phyloP scores from a whole-genome alignment of 257 asterid genomes.

The Gentiana dahurica region DNA sequence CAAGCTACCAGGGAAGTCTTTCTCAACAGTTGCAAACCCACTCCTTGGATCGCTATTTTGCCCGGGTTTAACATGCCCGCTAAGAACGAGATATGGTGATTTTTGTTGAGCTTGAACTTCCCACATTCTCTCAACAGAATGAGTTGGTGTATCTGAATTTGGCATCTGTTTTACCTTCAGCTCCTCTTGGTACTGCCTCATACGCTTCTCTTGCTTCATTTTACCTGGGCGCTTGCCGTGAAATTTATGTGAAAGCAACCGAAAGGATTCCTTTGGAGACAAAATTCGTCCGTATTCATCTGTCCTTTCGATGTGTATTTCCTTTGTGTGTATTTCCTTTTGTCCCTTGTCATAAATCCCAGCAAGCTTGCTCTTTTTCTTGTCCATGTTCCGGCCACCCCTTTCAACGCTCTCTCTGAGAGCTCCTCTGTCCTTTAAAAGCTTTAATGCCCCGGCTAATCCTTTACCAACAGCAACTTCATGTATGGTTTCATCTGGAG shows the following conservation, averaged over 20 bases:
- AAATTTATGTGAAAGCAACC: conserved; percentile 81
- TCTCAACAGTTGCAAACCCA: conserved; percentile 87
- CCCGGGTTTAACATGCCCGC: conserved; percentile 92
- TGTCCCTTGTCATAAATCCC: conserved; percentile 53
- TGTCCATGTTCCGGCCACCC: conserved; percentile 99
- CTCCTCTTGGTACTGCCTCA: conserved; percentile 85
- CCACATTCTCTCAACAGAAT: conserved; percentile 83
- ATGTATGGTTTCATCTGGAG: conserved; percentile 69
- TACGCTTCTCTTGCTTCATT: conserved; percentile 86
- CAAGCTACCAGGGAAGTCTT: conserved; percentile 77
- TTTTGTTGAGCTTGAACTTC: conserved; percentile 68
- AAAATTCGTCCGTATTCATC: conserved; percentile 88
- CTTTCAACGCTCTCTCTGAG: conserved; percentile 86
- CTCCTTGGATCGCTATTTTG: conserved; percentile 76
- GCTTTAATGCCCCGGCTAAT: conserved; percentile 65
- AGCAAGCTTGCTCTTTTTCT: conserved; percentile 94
- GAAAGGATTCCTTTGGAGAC: conserved; percentile 92
- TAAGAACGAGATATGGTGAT: conserved; percentile 76
- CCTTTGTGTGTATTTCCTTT: conserved; percentile 20
- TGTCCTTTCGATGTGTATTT: conserved; percentile 80
- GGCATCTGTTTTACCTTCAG: conserved; percentile 88
- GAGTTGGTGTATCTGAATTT: conserved; percentile 91
- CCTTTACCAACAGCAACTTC: conserved; percentile 94
- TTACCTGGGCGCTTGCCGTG: conserved; percentile 98
- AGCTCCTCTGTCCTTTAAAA: conserved; percentile 76